Evolutionary conservation across 352 stramenopile species (phyloP).

Genomic region (Thalassiosira delicatula): DNA sequence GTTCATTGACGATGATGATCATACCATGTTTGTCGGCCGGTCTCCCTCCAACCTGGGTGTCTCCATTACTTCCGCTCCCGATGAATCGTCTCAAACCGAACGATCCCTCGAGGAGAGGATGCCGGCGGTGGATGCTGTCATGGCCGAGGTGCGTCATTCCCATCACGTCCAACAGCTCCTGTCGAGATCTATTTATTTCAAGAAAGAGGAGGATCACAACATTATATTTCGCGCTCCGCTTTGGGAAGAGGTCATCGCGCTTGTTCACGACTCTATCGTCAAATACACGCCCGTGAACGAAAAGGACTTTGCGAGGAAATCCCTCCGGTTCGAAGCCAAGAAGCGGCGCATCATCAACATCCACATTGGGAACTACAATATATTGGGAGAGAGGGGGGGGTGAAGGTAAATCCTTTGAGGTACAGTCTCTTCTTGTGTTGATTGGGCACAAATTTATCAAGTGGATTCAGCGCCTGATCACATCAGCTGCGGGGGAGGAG

Average conservation of each 20-base stretch:
- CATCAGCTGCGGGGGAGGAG: neutral
- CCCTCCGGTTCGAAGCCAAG: constrained; percentile 9
- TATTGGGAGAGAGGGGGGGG: neutral
- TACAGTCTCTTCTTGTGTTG: neutral
- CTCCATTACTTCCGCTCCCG: no score
- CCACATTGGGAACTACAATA: neutral
- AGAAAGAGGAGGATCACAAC: neutral
- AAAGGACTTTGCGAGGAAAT: constrained; percentile 22
- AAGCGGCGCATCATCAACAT: neutral
- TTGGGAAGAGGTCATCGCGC: neutral
- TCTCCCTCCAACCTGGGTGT: no score
- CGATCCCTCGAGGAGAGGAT: no score
- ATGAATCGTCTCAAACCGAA: no score
- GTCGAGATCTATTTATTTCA: no score
- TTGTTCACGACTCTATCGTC: neutral
- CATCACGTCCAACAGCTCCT: no score
- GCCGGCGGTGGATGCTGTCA: no score
- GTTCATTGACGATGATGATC: no score
- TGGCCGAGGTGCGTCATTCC: no score
- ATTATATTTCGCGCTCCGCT: neutral
- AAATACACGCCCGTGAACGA: constrained; percentile 26
- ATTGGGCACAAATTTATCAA: neutral
- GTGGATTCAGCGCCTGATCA: neutral
- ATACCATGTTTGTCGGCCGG: no score
- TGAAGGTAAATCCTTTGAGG: no score